These are phyloP conservation scores for Kwoniella newhampshirensis DNA, from an alignment of 768 basidiomycete species.

Conservation along the genomic window DNA sequence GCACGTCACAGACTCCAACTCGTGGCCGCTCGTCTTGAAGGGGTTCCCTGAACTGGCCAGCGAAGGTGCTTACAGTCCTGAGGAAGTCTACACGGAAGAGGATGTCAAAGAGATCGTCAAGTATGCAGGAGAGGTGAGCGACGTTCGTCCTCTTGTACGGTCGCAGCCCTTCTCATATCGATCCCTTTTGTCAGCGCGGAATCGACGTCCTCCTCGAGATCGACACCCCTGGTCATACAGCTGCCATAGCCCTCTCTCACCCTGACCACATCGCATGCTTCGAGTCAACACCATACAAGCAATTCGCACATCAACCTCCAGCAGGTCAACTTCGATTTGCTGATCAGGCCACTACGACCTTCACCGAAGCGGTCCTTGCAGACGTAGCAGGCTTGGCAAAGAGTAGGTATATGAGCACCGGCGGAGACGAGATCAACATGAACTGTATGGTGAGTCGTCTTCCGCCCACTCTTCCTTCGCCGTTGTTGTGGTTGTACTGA, in stretches of 20 bases:
- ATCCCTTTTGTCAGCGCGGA: conserved; percentile 59
- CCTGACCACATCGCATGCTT: conserved; percentile 74
- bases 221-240: conserved; percentile 80
- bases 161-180: no score
- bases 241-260: conserved; percentile 63
- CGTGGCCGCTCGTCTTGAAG: conserved; percentile 68
- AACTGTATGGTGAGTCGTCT: conserved; percentile 60
- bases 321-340: conserved; percentile 79
- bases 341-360: conserved; percentile 62
- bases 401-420: conserved; percentile 69
- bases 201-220: conserved; percentile 75
- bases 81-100: conserved; percentile 59
- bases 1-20: conserved; percentile 78
- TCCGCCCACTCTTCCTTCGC: not conserved
- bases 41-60: conserved; percentile 63
- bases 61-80: conserved; percentile 63
- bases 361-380: conserved; percentile 61
- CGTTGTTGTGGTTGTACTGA: not conserved
- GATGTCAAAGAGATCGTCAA: conserved; percentile 65
- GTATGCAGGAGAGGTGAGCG: conserved; percentile 70
- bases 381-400: conserved; percentile 58
- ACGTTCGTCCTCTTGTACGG: not conserved
- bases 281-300: conserved; percentile 53
- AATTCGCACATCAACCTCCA: conserved; percentile 62
- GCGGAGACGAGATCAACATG: conserved; percentile 76